These are phyloP conservation scores for Singerocomus rubriflavus DNA, from an alignment of 1,284 basidiomycete species.

Conservation along the genomic window DNA sequence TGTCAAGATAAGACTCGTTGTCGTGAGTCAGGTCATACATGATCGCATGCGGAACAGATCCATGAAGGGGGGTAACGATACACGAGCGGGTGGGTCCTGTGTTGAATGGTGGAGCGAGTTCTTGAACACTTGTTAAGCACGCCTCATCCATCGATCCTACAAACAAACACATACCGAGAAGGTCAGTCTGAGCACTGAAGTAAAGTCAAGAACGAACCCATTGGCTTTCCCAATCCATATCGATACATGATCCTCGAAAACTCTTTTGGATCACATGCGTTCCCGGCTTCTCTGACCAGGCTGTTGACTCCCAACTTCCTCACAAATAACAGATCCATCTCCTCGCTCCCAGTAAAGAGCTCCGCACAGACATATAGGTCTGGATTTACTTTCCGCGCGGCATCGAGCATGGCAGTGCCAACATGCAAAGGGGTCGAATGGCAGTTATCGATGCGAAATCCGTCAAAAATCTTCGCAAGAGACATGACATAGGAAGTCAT, in stretches of 20 bases:
- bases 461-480: constrained; percentile 84
- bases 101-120: constrained; percentile 73
- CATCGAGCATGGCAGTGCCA: constrained; percentile 89
- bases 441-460: constrained; percentile 97
- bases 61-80: constrained; percentile 74
- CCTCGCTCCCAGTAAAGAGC: constrained; percentile 93
- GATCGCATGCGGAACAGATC: constrained; percentile 85
- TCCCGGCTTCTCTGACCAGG: constrained; percentile 88
- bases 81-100: constrained; percentile 75
- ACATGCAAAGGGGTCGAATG: constrained; percentile 96
- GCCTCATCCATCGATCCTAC: constrained; percentile 88
- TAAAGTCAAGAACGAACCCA: constrained; percentile 51
- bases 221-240: constrained; percentile 86
- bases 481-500: constrained; percentile 86
- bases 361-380: constrained; percentile 96
- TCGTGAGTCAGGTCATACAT: constrained; percentile 95
- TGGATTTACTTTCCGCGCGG: constrained; percentile 84
- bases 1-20: constrained; percentile 87
- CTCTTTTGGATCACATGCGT: constrained; percentile 86
- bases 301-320: constrained; percentile 89
- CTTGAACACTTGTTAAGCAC: constrained; percentile 74
- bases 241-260: constrained; percentile 82
- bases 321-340: constrained; percentile 90
- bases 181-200: neutral
- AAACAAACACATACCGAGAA: neutral